These are phyloP conservation scores for Ophiostoma tasmaniense DNA, from an alignment of 2,329 filamentous ascomycete species.

Conservation along the genomic window DNA sequence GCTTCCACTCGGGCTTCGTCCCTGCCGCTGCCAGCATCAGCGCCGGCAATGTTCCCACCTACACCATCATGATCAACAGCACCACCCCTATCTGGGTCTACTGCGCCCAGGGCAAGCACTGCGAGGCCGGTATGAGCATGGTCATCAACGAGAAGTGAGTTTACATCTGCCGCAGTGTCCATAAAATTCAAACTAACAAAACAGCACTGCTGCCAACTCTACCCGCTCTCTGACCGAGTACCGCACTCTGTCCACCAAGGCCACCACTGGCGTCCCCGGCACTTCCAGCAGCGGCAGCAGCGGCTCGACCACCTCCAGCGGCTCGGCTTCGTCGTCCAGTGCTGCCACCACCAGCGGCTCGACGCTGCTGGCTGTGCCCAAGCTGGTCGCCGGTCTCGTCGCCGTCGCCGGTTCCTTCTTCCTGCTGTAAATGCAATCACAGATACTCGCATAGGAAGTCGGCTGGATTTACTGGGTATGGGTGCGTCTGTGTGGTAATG, in stretches of 20 bases:
- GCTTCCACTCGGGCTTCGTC: slow-evolving; percentile 62
- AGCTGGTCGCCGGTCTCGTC: slow-evolving; percentile 36
- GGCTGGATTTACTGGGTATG: not conserved
- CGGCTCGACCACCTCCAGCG: slow-evolving; percentile 23
- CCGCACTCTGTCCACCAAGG: slow-evolving; percentile 35
- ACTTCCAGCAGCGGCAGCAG: slow-evolving; percentile 15
- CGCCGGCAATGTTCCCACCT: slow-evolving; percentile 52
- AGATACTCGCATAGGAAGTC: not conserved
- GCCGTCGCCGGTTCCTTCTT: slow-evolving; percentile 35
- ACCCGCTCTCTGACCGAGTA: slow-evolving; percentile 44
- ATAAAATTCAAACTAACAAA: not conserved
- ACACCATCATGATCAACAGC: slow-evolving; percentile 61
- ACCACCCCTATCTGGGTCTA: slow-evolving; percentile 50
- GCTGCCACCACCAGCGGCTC: slow-evolving; percentile 24
- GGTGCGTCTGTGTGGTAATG: slow-evolving; percentile 4
- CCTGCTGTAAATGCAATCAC: slow-evolving; percentile 29
- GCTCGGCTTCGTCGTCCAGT: slow-evolving; percentile 4
- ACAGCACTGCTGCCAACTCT: slow-evolving; percentile 42
- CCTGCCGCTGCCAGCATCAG: slow-evolving; percentile 46
- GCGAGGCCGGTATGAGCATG: slow-evolving; percentile 41
- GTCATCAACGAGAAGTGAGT: slow-evolving; percentile 63
- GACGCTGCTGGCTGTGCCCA: slow-evolving; percentile 31
- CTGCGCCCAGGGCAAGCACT: slow-evolving; percentile 38
- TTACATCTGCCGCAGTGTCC: not conserved
- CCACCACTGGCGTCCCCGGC: slow-evolving; percentile 30